Percentiles rank a stretch among this genome's conserved stretches.
These are phyloP conservation scores for Poterioochromonas sp. DNA, from an alignment of 352 stramenopile species.

Conservation along the genomic window DNA sequence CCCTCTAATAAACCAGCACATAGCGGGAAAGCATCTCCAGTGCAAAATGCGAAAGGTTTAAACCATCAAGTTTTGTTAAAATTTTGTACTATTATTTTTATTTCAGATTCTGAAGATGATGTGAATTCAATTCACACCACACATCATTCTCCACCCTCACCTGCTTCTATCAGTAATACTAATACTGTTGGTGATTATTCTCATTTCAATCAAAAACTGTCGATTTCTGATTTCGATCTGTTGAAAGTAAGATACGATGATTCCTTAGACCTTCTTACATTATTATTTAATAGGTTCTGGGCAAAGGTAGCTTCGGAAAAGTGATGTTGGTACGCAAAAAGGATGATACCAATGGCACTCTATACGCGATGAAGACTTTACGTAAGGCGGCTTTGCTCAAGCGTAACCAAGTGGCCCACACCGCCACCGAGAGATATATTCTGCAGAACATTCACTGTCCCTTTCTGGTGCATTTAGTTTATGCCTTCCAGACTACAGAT, in stretches of 20 bases:
- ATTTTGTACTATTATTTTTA: too few relatives aligned
- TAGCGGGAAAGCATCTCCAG: too few relatives aligned
- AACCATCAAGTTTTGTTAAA: too few relatives aligned
- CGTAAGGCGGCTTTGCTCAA: slow-evolving; percentile 81
- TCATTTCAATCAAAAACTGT: slow-evolving; percentile 57
- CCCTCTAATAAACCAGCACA: neutral
- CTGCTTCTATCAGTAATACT: neutral
- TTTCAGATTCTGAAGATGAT: too few relatives aligned
- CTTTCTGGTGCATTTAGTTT: slow-evolving; percentile 53
- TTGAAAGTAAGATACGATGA: slow-evolving; percentile 52
- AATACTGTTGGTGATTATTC: slow-evolving; percentile 21
- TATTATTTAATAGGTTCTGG: slow-evolving; percentile 61
- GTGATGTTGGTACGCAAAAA: slow-evolving; percentile 89
- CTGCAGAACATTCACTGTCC: slow-evolving; percentile 81
- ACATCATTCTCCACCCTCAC: neutral
- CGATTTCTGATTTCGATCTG: slow-evolving; percentile 79
- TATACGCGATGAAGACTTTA: slow-evolving; percentile 90
- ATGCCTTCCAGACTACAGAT: slow-evolving; percentile 65
- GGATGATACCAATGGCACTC: slow-evolving; percentile 62
- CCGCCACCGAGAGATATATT: slow-evolving; percentile 81
- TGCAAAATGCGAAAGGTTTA: too few relatives aligned
- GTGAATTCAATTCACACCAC: too few relatives aligned
- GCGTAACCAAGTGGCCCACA: slow-evolving; percentile 82
- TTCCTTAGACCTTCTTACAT: neutral
- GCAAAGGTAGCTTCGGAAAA: slow-evolving; percentile 89